Evolutionary conservation across 129 eudicot genomes (phyloP).

Genomic region (Smallanthus sonchifolius): DNA sequence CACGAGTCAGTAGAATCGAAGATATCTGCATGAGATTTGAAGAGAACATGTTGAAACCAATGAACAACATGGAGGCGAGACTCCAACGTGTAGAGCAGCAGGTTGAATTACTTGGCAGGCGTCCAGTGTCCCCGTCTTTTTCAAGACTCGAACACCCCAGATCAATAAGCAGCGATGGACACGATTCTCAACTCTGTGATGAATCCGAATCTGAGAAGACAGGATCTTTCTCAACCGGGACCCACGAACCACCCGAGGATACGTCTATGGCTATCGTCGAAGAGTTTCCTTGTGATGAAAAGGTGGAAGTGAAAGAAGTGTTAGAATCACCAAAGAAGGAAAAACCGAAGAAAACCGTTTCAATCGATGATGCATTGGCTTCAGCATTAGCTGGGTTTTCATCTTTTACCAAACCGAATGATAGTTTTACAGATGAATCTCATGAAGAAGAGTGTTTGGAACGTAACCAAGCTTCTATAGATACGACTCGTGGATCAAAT

Average conservation of each 20-base stretch:
- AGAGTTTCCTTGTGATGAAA: constrained; percentile 39
- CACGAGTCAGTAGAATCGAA: constrained; percentile 69
- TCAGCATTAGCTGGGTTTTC: constrained; percentile 79
- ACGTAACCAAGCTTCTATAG: constrained; percentile 4
- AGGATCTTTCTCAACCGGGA: constrained; percentile 19
- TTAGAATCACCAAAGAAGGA: constrained; percentile 26
- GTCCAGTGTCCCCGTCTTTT: constrained; percentile 28
- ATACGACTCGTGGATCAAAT: constrained; percentile 13
- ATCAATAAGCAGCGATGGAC: constrained; percentile 36
- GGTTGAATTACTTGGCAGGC: constrained; percentile 43
- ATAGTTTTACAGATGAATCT: constrained; percentile 18
- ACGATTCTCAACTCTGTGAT: constrained; percentile 18
- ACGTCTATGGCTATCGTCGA: constrained; percentile 5
- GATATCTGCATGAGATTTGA: constrained; percentile 72
- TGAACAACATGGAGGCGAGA: constrained; percentile 65
- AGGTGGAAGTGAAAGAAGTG: constrained; percentile 40
- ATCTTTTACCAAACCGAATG: constrained; percentile 21
- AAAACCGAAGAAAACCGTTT: constrained; percentile 41
- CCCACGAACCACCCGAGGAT: constrained; percentile 23
- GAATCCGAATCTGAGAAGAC: constrained; percentile 35
- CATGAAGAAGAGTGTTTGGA: constrained; percentile 12
- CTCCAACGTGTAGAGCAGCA: constrained; percentile 74
- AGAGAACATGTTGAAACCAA: constrained; percentile 76
- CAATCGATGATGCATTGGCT: constrained; percentile 80
- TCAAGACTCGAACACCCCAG: constrained; percentile 39